phyloP scores from a whole-genome alignment of 1,284 basidiomycete genomes.

The Ceratobasidium theobromae region DNA sequence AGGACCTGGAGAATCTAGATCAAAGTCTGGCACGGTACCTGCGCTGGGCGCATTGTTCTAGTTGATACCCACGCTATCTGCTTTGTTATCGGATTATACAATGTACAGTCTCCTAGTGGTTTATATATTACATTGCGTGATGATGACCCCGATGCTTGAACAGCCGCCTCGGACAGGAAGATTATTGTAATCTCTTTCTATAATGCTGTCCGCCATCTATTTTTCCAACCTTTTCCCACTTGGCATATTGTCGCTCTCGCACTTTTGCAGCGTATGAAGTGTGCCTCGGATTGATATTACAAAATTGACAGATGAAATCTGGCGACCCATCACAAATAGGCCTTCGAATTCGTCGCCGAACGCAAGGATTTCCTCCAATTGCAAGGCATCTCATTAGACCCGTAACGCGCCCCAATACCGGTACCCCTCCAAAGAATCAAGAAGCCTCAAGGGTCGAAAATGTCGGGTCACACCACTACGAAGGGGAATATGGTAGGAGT shows the following conservation, averaged over 20 bases:
- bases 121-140: too few species aligned
- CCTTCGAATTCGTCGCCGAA: background rate
- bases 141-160: too few species aligned
- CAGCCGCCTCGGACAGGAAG: too few species aligned
- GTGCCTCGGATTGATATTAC: background rate
- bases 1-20: too few species aligned
- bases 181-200: slow-evolving; percentile 10
- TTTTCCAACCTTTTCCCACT: too few species aligned
- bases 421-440: background rate
- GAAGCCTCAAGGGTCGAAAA: slow-evolving; percentile 31
- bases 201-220: background rate
- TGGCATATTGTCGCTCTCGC: background rate
- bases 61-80: too few species aligned
- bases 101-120: background rate
- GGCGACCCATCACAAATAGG: background rate
- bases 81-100: too few species aligned
- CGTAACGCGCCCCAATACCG: background rate
- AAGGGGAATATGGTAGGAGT: slow-evolving; percentile 5
- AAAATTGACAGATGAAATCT: background rate
- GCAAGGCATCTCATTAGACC: background rate
- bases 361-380: background rate
- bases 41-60: too few species aligned
- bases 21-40: too few species aligned
- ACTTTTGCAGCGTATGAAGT: background rate
- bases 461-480: background rate